phyloP scores from a whole-genome alignment of 805 yeast species.

The Candida berthetii region DNA sequence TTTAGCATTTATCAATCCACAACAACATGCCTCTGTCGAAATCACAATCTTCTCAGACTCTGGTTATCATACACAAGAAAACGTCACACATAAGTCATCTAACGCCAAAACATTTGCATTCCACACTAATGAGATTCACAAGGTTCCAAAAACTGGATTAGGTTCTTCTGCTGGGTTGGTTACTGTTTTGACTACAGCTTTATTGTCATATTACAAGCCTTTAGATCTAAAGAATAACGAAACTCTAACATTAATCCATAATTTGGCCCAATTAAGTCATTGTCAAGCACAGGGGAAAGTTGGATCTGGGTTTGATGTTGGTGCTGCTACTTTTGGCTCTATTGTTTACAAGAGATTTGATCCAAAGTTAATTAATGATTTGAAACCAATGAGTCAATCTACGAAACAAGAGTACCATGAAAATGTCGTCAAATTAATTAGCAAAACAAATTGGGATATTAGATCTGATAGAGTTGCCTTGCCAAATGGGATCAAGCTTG shows the following conservation, averaged over 20 bases:
- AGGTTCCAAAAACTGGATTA: constrained; percentile 89
- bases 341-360: constrained; percentile 74
- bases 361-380: constrained; percentile 40
- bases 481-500: constrained; percentile 61
- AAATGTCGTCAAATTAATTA: constrained; percentile 30
- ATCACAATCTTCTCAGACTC: constrained; percentile 78
- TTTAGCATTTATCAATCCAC: constrained; percentile 38
- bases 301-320: constrained; percentile 97
- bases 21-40: constrained; percentile 23
- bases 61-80: constrained; percentile 78
- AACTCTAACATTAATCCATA: constrained; percentile 51
- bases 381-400: constrained; percentile 24
- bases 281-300: constrained; percentile 92
- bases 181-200: constrained; percentile 67
- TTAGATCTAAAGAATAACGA: constrained; percentile 21
- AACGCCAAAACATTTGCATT: constrained; percentile 42
- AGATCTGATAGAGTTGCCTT: constrained; percentile 46
- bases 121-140: constrained; percentile 53
- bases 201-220: constrained; percentile 41
- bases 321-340: constrained; percentile 91
- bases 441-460: constrained; percentile 54
- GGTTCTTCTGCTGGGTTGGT: constrained; percentile 96
- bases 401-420: constrained; percentile 18
- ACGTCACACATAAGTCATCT: constrained; percentile 29
- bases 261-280: constrained; percentile 83